These are phyloP conservation scores for Calendula officinalis DNA, from an alignment of 129 eudicot genomes.

Conservation along the genomic window DNA sequence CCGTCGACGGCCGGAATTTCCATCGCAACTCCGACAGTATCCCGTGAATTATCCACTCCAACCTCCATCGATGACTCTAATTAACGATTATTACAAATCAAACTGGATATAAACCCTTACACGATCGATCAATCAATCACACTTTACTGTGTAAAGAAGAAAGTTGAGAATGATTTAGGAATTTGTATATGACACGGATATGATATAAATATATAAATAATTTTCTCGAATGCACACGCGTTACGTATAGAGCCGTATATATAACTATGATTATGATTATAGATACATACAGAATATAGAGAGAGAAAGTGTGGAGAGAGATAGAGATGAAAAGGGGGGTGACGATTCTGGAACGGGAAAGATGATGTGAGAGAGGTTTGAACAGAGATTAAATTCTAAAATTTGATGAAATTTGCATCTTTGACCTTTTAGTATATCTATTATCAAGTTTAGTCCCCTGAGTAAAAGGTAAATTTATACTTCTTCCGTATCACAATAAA, in stretches of 20 bases:
- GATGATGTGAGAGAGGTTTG: slow-evolving; percentile 18
- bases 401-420: neutral
- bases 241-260: slow-evolving; percentile 25
- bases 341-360: slow-evolving; percentile 33
- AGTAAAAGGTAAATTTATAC: neutral
- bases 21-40: slow-evolving; percentile 52
- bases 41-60: slow-evolving; percentile 67
- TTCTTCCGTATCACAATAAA: no score
- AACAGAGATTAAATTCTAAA: slow-evolving; percentile 6
- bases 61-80: slow-evolving; percentile 43
- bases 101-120: slow-evolving; percentile 19
- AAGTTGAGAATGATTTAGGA: slow-evolving; percentile 23
- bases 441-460: slow-evolving; percentile 16
- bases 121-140: slow-evolving; percentile 24
- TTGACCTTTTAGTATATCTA: neutral
- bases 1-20: slow-evolving; percentile 81
- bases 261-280: neutral
- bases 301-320: slow-evolving; percentile 14
- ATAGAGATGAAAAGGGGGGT: slow-evolving; percentile 23
- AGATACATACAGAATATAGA: slow-evolving; percentile 9
- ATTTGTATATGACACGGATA: slow-evolving; percentile 19
- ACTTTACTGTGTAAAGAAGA: slow-evolving; percentile 25
- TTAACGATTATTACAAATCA: slow-evolving; percentile 15
- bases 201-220: slow-evolving; percentile 7
- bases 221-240: slow-evolving; percentile 35